Evolutionary conservation across 2,329 filamentous ascomycete genomes (phyloP), one percentile per base, ranked within the genome.

Genomic region (Pestalotiopsis sp.): DNA sequence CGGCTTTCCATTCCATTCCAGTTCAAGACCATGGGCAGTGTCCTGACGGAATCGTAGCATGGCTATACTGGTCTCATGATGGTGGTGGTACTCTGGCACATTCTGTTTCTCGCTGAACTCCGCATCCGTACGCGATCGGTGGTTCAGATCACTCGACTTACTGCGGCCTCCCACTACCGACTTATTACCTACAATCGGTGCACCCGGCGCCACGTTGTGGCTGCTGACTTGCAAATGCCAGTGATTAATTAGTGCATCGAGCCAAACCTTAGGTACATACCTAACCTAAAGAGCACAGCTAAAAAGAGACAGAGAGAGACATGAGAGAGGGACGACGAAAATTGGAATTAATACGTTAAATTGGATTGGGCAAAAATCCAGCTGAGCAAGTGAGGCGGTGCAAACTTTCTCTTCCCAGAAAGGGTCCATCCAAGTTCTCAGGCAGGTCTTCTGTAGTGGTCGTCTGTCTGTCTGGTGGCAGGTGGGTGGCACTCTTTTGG

Each of bases 381-480:
- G 61, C 61, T 52, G 61, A 31, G 38, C 39, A 31, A 49, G 61
- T 64, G 61, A 64, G 61, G 61, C 61, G 27, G 61, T 64, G 61
- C 61, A 62, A 39, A 64, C 39, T 52, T 20, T 25, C 61, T 58
- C 25, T 58, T 14, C 57, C 57, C 23, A 36, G n/a, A 36, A 13
- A 27, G 27, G 49, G 49, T 17, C 20, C 49, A 17, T 55, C 49
- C 14, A 20, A 55, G 49, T 20, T 52, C 45, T 4, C 14, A 9
- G 14, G 17, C 45, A n/a, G 45, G 45, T 52, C 45, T 52, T 17
- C 3, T 52, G 14, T n/a, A 58, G 41, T 49, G 13, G 27, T 61
- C 58, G n/a, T 62, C 59, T 62, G 25, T 62, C 13, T 39, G 17
- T 12, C 13, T 62, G 25, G 57, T 52, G 45, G 17, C 45, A n/a